These are phyloP conservation scores for Nakaseomyces bracarensis DNA, from an alignment of 1,139 yeast genomes.

Conservation along the genomic window DNA sequence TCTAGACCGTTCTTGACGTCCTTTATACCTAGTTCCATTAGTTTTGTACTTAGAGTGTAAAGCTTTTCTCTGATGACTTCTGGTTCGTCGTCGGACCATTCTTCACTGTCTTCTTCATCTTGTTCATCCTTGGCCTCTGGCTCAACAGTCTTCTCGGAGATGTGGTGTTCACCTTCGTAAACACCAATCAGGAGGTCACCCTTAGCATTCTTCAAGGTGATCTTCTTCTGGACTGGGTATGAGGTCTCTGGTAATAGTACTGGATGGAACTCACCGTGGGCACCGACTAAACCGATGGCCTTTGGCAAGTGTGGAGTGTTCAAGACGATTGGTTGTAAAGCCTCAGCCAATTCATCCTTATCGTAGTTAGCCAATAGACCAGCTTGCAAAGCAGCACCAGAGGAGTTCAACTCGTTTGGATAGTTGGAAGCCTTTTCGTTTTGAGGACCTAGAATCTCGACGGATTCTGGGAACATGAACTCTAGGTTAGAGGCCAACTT, in stretches of 20 bases:
- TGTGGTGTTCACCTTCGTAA: conserved; percentile 75
- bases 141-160: conserved; percentile 71
- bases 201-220: conserved; percentile 56
- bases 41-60: conserved; percentile 62
- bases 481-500: conserved; percentile 74
- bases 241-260: conserved; percentile 81
- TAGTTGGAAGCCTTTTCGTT: conserved; percentile 66
- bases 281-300: conserved; percentile 79
- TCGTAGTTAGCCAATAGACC: conserved; percentile 73
- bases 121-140: conserved; percentile 46
- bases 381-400: conserved; percentile 98
- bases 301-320: conserved; percentile 81
- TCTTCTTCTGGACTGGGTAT: conserved; percentile 77
- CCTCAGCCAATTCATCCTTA: conserved; percentile 76
- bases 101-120: conserved; percentile 50
- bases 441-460: conserved; percentile 68
- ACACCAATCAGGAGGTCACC: conserved; percentile 62
- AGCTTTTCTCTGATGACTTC: conserved; percentile 67
- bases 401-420: conserved; percentile 82
- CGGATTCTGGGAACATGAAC: conserved; percentile 71
- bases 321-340: conserved; percentile 76
- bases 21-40: conserved; percentile 73
- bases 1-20: conserved; percentile 72
- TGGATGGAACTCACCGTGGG: conserved; percentile 63
- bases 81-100: conserved; percentile 62